phyloP scores from a whole-genome alignment of 352 stramenopile genomes.

The Ophiocytium majus region DNA sequence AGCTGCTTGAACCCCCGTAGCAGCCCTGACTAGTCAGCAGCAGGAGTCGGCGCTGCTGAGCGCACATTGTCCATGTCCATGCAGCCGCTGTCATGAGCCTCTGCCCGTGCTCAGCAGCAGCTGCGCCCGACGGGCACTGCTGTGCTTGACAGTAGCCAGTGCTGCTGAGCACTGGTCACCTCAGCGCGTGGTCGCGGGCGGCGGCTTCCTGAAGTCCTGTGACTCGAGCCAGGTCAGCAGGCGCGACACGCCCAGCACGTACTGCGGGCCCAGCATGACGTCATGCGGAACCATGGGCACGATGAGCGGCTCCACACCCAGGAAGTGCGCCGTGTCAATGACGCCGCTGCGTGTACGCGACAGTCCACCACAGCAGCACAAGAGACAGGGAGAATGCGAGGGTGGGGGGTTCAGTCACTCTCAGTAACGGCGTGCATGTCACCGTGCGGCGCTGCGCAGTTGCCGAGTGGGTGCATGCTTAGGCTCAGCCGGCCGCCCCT shows the following conservation, averaged over 20 bases:
- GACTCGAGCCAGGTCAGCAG: conserved; percentile 49
- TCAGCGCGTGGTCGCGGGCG: neutral
- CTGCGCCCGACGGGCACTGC: too few relatives aligned
- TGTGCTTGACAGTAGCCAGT: too few relatives aligned
- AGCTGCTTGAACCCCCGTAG: too few relatives aligned
- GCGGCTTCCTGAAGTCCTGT: conserved; percentile 29
- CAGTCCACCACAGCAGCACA: neutral
- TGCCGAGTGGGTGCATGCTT: neutral
- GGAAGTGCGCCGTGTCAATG: neutral
- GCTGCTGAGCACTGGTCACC: too few relatives aligned
- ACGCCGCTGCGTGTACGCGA: conserved; percentile 2
- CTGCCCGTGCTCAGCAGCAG: too few relatives aligned
- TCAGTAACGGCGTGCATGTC: neutral
- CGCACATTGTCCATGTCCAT: too few relatives aligned
- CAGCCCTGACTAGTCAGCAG: too few relatives aligned
- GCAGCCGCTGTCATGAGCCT: too few relatives aligned
- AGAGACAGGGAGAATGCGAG: neutral
- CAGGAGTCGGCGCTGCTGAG: too few relatives aligned
- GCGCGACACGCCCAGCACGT: conserved; percentile 24
- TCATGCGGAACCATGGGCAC: neutral
- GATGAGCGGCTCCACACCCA: neutral
- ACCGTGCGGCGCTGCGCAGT: neutral
- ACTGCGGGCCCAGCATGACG: conserved; percentile 47
- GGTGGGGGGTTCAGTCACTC: neutral
- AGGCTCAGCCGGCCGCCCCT: neutral